A percentile compares a stretch with the other conserved stretches of the same genome.
Conservation (phyloP, 768 basidiomycete genomes). For the Thelephora ganbajun region DNA sequence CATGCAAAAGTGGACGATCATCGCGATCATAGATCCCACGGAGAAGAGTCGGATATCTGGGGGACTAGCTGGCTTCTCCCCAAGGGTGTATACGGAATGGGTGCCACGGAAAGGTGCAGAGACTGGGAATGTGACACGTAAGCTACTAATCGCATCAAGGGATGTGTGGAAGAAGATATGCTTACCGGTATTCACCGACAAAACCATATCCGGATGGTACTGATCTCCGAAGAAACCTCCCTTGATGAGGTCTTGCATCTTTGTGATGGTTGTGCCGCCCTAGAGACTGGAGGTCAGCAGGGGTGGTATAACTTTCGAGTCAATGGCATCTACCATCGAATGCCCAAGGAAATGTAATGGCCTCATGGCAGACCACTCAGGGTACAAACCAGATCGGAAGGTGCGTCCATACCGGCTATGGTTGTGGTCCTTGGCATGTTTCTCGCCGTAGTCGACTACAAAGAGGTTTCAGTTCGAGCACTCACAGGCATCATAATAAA, state of each 20-base stretch:
- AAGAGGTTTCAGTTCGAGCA: neutral
- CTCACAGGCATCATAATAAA: neutral
- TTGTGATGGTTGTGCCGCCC: slow-evolving; percentile 35
- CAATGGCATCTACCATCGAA: slow-evolving; percentile 24
- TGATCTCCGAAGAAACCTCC: slow-evolving; percentile 27
- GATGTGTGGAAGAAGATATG: neutral
- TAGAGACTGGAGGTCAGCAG: slow-evolving; percentile 6
- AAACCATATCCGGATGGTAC: slow-evolving; percentile 29
- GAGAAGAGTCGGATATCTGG: slow-evolving; percentile 28
- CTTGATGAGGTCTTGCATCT: slow-evolving; percentile 28
- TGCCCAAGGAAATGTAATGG: slow-evolving; percentile 38
- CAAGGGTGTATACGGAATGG: slow-evolving; percentile 30
- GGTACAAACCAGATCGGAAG: slow-evolving; percentile 26
- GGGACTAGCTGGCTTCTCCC: slow-evolving; percentile 26
- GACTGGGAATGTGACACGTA: slow-evolving; percentile 16
- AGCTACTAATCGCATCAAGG: neutral
- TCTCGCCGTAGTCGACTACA: slow-evolving; percentile 32
- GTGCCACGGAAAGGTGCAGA: slow-evolving; percentile 36
- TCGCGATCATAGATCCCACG: slow-evolving; percentile 23
- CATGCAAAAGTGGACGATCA: slow-evolving; percentile 26
- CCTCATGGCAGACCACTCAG: slow-evolving; percentile 26
- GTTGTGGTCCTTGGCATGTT: slow-evolving; percentile 23
- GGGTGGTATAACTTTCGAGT: neutral
- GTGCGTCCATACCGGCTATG: slow-evolving; percentile 31
- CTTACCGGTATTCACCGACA: slow-evolving; percentile 30